Evolutionary conservation across 805 yeast species (phyloP).

Genomic region (Yamadazyma endophytica): DNA sequence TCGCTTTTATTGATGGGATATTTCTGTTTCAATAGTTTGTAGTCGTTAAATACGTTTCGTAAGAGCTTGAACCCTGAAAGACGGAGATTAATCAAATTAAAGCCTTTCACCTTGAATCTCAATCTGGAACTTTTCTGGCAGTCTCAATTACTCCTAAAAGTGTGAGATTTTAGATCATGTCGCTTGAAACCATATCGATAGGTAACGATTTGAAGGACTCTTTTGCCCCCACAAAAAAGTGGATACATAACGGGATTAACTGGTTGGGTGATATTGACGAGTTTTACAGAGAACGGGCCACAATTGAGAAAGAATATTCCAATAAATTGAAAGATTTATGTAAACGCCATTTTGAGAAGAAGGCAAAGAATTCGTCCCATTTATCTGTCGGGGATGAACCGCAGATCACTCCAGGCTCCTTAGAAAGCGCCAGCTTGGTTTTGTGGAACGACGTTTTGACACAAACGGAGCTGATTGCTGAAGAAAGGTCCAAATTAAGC

Average conservation of each 20-base stretch:
- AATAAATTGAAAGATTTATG: conserved; percentile 59
- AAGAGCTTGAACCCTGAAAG: too few species aligned
- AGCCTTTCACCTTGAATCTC: neutral
- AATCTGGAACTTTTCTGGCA: neutral
- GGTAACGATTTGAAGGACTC: conserved; percentile 81
- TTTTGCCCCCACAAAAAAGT: conserved; percentile 68
- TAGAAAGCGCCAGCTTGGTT: conserved; percentile 81
- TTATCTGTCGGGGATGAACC: conserved; percentile 92
- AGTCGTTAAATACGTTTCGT: conserved; percentile 33
- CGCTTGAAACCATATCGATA: conserved; percentile 32
- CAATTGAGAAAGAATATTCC: conserved; percentile 80
- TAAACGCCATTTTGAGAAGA: conserved; percentile 67
- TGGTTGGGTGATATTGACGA: conserved; percentile 78
- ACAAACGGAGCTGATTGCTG: conserved; percentile 77
- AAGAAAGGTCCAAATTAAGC: conserved; percentile 57
- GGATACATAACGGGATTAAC: conserved; percentile 70
- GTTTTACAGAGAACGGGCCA: conserved; percentile 80
- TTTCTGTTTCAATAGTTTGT: conserved; percentile 16
- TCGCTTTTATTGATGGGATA: conserved; percentile 13
- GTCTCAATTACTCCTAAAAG: neutral
- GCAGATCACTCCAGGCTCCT: conserved; percentile 87
- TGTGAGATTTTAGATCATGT: too few species aligned
- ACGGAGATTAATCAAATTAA: neutral
- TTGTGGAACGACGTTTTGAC: conserved; percentile 87
- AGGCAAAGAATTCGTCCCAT: conserved; percentile 61